Percentiles rank a stretch among this genome's conserved stretches.
phyloP scores from a whole-genome alignment of 495 filamentous ascomycete species.

The Trichoderma erinaceum region DNA sequence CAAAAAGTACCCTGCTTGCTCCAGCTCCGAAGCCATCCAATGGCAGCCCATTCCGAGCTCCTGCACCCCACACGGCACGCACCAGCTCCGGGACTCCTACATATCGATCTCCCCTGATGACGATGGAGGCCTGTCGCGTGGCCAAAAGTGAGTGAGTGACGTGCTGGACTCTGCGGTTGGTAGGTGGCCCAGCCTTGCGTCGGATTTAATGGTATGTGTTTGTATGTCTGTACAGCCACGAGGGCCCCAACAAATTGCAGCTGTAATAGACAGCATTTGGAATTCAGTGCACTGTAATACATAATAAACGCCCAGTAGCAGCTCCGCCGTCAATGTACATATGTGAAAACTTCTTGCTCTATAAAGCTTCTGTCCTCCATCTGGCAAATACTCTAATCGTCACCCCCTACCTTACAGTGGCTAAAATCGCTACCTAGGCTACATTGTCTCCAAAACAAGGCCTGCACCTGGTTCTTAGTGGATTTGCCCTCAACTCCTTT shows the following conservation, averaged over 20 bases:
- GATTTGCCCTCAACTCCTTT: slow-evolving; percentile 2
- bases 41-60: neutral
- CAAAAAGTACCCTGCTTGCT: neutral
- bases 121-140: slow-evolving; percentile 13
- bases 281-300: too few species aligned
- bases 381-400: too few species aligned
- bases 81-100: neutral
- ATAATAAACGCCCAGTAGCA: too few species aligned
- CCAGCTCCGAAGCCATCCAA: neutral
- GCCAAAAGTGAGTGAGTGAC: slow-evolving; percentile 9
- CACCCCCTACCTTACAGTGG: neutral
- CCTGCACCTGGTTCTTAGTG: neutral
- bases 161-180: neutral
- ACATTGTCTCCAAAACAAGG: neutral
- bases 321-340: neutral
- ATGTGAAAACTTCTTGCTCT: neutral
- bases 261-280: too few species aligned
- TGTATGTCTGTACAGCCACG: neutral
- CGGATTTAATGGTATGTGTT: neutral
- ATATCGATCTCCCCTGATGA: slow-evolving; percentile 13
- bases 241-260: too few species aligned
- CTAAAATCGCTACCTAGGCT: neutral
- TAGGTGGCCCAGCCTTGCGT: neutral
- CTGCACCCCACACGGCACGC: slow-evolving; percentile 5
- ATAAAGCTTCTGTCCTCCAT: neutral